Percentiles rank a stretch among this genome's conserved stretches.
Evolutionary conservation across 2,329 filamentous ascomycete species (phyloP).

Genomic region (Penicillium sp.): DNA sequence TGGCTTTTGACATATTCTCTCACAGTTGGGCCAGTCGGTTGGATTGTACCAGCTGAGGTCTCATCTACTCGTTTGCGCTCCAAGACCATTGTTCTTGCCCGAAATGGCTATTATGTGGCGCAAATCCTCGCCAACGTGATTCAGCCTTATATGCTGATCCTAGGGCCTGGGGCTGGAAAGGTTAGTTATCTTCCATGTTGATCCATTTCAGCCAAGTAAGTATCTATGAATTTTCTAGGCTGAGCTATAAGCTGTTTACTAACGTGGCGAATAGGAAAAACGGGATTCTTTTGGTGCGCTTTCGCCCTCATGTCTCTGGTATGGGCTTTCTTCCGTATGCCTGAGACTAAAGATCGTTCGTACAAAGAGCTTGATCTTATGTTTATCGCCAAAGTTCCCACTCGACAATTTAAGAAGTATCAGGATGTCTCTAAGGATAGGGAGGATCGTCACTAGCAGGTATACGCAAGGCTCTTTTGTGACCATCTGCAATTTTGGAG

Average conservation of each 20-base stretch:
- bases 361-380: conserved; percentile 48
- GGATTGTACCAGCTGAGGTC: conserved; percentile 58
- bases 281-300: conserved; percentile 47
- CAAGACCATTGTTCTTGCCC: conserved; percentile 59
- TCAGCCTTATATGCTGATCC: conserved; percentile 40
- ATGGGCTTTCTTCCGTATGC: conserved; percentile 45
- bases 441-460: not conserved
- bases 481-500: too few relatives aligned
- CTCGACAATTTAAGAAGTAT: conserved; percentile 36
- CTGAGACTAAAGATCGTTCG: conserved; percentile 43
- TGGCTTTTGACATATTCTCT: conserved; percentile 61
- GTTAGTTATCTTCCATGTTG: not conserved
- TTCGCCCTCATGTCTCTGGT: conserved; percentile 30
- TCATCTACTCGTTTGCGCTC: conserved; percentile 59
- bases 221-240: not conserved
- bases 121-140: conserved; percentile 52
- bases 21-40: conserved; percentile 60
- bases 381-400: conserved; percentile 43
- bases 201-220: too few relatives aligned
- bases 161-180: conserved; percentile 29
- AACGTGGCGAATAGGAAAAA: conserved; percentile 41
- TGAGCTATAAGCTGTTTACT: not conserved
- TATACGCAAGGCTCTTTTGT: too few relatives aligned
- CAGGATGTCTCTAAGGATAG: conserved; percentile 17
- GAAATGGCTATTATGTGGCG: conserved; percentile 55